Conservation (phyloP, 2,329 filamentous ascomycete species). For the Trichoderma semiorbis region DNA sequence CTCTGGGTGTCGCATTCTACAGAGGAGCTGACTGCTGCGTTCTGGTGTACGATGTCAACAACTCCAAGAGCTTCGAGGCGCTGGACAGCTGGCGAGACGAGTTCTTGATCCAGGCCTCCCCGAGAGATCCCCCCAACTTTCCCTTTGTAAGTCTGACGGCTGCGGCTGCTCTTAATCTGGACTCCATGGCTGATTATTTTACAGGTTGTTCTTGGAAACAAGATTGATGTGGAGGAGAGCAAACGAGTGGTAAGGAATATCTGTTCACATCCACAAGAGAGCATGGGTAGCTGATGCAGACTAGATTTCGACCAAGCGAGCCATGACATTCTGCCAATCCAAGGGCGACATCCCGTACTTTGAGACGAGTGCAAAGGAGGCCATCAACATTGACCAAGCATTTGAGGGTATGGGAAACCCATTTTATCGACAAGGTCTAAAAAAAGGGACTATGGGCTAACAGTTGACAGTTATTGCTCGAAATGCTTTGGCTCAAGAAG, state of each 20-base stretch:
- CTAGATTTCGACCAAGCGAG: conserved; percentile 92
- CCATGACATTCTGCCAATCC: conserved; percentile 95
- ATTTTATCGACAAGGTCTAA: not conserved
- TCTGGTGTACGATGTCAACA: conserved; percentile 97
- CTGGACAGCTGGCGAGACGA: conserved; percentile 98
- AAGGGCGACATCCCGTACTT: conserved; percentile 98
- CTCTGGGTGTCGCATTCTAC: conserved; percentile 95
- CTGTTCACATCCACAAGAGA: no score
- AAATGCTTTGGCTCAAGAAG: conserved; percentile 93
- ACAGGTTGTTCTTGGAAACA: conserved; percentile 93
- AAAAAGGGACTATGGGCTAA: not conserved
- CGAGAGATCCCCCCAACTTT: conserved; percentile 94
- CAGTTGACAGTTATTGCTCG: conserved; percentile 75
- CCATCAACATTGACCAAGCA: conserved; percentile 89
- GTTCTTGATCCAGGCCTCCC: conserved; percentile 95
- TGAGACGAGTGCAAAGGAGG: conserved; percentile 98
- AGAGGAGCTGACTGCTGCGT: conserved; percentile 97
- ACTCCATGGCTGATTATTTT: conserved; percentile 21
- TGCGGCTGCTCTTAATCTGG: no score
- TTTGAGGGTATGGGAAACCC: conserved; percentile 55
- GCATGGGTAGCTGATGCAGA: conserved; percentile 14
- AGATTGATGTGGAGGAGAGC: conserved; percentile 97
- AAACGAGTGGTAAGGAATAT: conserved; percentile 71
- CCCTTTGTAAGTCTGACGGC: conserved; percentile 66
- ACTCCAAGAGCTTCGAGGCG: conserved; percentile 97